phyloP scores from a whole-genome alignment of 179 eudicot genomes.

The Corrigiola litoralis region DNA sequence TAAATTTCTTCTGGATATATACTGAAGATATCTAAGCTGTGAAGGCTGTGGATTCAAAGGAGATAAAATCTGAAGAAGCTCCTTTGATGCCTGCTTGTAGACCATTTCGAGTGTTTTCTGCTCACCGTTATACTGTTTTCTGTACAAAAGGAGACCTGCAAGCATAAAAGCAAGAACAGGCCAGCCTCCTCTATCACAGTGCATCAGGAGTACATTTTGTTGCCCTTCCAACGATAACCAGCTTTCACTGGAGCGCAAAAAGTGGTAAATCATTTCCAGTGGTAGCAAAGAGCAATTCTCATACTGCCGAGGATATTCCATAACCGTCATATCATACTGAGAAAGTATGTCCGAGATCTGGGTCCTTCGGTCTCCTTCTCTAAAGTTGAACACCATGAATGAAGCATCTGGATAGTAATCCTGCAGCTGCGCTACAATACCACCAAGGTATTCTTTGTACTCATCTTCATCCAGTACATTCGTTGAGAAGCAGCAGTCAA shows the following conservation, averaged over 20 bases:
- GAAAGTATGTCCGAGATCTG: conserved; percentile 74
- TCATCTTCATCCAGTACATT: conserved; percentile 68
- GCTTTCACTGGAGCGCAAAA: conserved; percentile 86
- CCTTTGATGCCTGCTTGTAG: conserved; percentile 89
- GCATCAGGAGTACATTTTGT: conserved; percentile 84
- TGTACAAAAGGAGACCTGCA: conserved; percentile 83
- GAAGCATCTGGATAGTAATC: conserved; percentile 84
- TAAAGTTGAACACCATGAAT: conserved; percentile 91
- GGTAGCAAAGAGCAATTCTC: conserved; percentile 90
- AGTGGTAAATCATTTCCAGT: conserved; percentile 79
- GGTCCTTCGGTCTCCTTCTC: conserved; percentile 77
- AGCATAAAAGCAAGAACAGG: conserved; percentile 97
- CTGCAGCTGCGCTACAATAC: conserved; percentile 80
- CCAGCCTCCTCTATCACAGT: conserved; percentile 98
- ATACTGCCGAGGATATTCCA: conserved; percentile 92
- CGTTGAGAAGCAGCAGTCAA: conserved; percentile 97
- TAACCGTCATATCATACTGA: conserved; percentile 89
- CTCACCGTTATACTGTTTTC: conserved; percentile 78
- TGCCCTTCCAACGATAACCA: conserved; percentile 85
- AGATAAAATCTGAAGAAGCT: conserved; percentile 79
- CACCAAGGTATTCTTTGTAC: conserved; percentile 70
- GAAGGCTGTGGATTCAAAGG: conserved; percentile 90
- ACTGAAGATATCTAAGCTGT: conserved; percentile 88
- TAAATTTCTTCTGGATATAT: conserved; percentile 64
- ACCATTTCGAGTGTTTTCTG: conserved; percentile 95